phyloP scores from a whole-genome alignment of 495 filamentous ascomycete species.

The Penicillium subrubescens region DNA sequence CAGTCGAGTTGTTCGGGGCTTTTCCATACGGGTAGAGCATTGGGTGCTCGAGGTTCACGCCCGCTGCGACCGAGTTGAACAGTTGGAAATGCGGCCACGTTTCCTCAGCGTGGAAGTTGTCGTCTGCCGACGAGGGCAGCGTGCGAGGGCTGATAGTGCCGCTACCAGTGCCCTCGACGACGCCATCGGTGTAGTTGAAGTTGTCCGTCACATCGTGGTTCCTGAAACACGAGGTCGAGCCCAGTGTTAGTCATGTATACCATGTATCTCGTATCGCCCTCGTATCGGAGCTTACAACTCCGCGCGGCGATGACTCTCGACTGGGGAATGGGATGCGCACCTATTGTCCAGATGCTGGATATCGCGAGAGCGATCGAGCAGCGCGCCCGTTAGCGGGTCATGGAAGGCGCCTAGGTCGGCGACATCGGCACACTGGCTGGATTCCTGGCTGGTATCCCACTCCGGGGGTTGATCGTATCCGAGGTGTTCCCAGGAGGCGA shows the following conservation, averaged over 20 bases:
- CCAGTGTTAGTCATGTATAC: slow-evolving; percentile 18
- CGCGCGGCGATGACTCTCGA: background rate
- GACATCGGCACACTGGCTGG: slow-evolving; percentile 45
- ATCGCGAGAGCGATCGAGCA: slow-evolving; percentile 31
- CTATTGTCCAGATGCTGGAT: slow-evolving; percentile 29
- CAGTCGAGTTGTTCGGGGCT: slow-evolving; percentile 26
- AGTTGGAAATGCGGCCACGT: slow-evolving; percentile 47
- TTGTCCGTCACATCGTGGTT: slow-evolving; percentile 37
- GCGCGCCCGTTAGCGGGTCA: slow-evolving; percentile 32
- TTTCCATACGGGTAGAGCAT: slow-evolving; percentile 46
- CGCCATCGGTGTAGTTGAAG: slow-evolving; percentile 35
- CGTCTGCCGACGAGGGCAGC: slow-evolving; percentile 46
- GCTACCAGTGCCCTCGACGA: slow-evolving; percentile 40
- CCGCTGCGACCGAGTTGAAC: slow-evolving; percentile 38
- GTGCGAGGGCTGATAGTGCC: slow-evolving; percentile 47
- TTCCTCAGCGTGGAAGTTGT: slow-evolving; percentile 47
- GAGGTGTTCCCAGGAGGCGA: slow-evolving; percentile 45
- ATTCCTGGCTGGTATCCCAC: slow-evolving; percentile 49
- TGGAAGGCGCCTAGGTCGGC: slow-evolving; percentile 38
- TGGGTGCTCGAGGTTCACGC: slow-evolving; percentile 40
- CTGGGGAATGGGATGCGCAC: slow-evolving; percentile 19
- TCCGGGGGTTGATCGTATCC: slow-evolving; percentile 45
- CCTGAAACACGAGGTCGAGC: slow-evolving; percentile 23
- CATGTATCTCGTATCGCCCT: background rate
- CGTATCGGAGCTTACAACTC: background rate